These are phyloP conservation scores for Lactarius evosmus DNA, from an alignment of 768 basidiomycete species.

Conservation along the genomic window DNA sequence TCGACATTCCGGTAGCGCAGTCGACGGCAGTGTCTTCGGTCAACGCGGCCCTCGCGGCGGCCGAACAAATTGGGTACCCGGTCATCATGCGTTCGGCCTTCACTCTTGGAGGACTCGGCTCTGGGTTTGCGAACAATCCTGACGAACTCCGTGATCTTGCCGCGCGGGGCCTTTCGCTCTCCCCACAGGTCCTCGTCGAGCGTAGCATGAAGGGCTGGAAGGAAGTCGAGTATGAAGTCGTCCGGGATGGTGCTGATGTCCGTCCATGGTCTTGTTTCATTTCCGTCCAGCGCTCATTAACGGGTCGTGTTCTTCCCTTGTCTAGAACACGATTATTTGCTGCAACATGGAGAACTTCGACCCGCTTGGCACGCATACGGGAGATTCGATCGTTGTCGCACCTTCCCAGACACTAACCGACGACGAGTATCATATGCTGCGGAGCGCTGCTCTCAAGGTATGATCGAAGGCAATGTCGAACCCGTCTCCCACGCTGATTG, in stretches of 20 bases:
- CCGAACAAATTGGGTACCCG: conserved; percentile 90
- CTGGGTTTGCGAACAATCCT: conserved; percentile 93
- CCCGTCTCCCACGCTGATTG: not conserved
- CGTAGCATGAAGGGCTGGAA: conserved; percentile 99
- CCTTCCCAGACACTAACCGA: conserved; percentile 97
- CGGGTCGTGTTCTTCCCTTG: not conserved
- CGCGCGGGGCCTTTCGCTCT: conserved; percentile 85
- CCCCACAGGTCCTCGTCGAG: conserved; percentile 95
- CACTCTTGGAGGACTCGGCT: conserved; percentile 96
- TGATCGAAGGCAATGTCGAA: not conserved
- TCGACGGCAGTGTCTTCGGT: conserved; percentile 97
- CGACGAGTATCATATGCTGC: conserved; percentile 98
- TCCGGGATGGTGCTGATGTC: conserved; percentile 95
- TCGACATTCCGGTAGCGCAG: conserved; percentile 47
- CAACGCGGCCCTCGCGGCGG: conserved; percentile 88
- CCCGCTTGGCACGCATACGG: conserved; percentile 97
- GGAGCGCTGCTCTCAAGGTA: conserved; percentile 95
- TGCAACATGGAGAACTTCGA: conserved; percentile 99
- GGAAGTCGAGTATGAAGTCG: conserved; percentile 98
- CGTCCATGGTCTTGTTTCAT: conserved; percentile 35
- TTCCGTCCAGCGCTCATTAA: not conserved
- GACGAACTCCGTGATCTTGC: conserved; percentile 94
- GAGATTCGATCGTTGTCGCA: conserved; percentile 98
- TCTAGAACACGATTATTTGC: conserved; percentile 96
- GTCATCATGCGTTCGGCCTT: conserved; percentile 97